These are phyloP conservation scores for Aurifilum marmelostoma DNA, from an alignment of 2,329 filamentous ascomycete genomes.

Conservation along the genomic window DNA sequence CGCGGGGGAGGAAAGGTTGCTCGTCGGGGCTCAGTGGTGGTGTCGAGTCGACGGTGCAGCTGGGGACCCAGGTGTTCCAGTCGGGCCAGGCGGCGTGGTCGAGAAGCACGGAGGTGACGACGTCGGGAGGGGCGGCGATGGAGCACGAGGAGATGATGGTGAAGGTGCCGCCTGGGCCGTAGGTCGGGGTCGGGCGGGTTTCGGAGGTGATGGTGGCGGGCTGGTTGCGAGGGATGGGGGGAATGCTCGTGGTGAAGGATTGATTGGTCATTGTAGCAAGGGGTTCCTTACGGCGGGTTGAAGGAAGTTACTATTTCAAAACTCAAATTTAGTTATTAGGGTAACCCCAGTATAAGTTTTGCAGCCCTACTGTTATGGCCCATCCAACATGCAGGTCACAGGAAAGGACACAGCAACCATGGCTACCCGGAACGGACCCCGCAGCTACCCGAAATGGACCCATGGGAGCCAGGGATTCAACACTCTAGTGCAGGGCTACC, in stretches of 20 bases:
- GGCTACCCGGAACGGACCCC: too few species aligned
- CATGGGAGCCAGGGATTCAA: too few species aligned
- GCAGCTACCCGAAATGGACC: too few species aligned
- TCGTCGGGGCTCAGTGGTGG: constrained; percentile 29
- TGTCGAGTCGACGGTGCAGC: constrained; percentile 35
- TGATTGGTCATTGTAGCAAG: not conserved
- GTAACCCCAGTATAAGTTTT: too few species aligned
- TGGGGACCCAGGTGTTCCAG: constrained; percentile 43
- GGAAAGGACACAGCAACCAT: too few species aligned
- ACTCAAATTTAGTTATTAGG: too few species aligned
- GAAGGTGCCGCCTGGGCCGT: constrained; percentile 37
- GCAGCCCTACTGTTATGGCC: too few species aligned
- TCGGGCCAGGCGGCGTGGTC: constrained; percentile 38
- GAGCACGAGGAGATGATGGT: constrained; percentile 38
- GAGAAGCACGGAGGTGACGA: constrained; percentile 41
- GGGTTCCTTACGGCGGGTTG: too few species aligned
- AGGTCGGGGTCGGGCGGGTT: constrained; percentile 38
- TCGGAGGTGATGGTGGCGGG: constrained; percentile 28
- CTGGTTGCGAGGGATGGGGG: constrained; percentile 27
- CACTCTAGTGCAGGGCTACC: too few species aligned
- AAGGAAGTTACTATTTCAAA: too few species aligned
- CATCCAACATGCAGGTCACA: too few species aligned
- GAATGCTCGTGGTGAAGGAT: constrained; percentile 25
- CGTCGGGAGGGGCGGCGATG: constrained; percentile 40
- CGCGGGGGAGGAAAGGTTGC: constrained; percentile 1